A percentile compares a stretch with the other conserved stretches of the same genome.
These are phyloP conservation scores for Aspergillus neoniger DNA, from an alignment of 2,329 filamentous ascomycete species.

Conservation along the genomic window DNA sequence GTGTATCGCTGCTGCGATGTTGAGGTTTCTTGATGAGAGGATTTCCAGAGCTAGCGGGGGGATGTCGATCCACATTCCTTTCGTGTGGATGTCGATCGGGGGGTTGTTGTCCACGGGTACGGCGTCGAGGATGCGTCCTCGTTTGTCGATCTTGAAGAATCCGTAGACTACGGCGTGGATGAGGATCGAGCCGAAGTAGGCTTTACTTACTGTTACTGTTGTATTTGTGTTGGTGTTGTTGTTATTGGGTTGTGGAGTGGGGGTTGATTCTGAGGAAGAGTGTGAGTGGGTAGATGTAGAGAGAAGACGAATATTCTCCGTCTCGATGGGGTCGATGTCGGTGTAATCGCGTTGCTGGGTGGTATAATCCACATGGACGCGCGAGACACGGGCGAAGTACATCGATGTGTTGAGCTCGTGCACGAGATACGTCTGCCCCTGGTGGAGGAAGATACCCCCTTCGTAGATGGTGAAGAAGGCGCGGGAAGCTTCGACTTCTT, in stretches of 20 bases:
- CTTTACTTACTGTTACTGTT: slow-evolving; percentile 42
- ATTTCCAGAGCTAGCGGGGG: slow-evolving; percentile 78
- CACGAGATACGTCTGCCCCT: slow-evolving; percentile 90
- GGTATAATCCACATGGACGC: slow-evolving; percentile 91
- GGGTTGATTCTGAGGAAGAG: neutral
- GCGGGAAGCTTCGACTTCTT: slow-evolving; percentile 94
- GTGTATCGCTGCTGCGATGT: slow-evolving; percentile 87
- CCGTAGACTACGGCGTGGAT: slow-evolving; percentile 90
- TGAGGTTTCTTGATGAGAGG: slow-evolving; percentile 69
- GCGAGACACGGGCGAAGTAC: slow-evolving; percentile 82
- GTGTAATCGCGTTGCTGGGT: slow-evolving; percentile 92
- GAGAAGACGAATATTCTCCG: slow-evolving; percentile 70
- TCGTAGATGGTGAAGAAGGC: slow-evolving; percentile 96
- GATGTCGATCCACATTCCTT: slow-evolving; percentile 95
- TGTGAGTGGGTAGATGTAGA: neutral
- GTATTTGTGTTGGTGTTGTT: no score
- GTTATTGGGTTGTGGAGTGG: slow-evolving; percentile 52
- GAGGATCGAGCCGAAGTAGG: slow-evolving; percentile 83
- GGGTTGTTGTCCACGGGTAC: slow-evolving; percentile 85
- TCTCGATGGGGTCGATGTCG: slow-evolving; percentile 90
- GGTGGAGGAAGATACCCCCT: slow-evolving; percentile 93
- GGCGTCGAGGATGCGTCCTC: slow-evolving; percentile 82
- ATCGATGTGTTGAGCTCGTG: slow-evolving; percentile 81
- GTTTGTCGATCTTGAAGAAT: slow-evolving; percentile 94
- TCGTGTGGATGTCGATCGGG: slow-evolving; percentile 78